Evolutionary conservation across 2,329 filamentous ascomycete species (phyloP).

Genomic region (Epichloe amarillans): DNA sequence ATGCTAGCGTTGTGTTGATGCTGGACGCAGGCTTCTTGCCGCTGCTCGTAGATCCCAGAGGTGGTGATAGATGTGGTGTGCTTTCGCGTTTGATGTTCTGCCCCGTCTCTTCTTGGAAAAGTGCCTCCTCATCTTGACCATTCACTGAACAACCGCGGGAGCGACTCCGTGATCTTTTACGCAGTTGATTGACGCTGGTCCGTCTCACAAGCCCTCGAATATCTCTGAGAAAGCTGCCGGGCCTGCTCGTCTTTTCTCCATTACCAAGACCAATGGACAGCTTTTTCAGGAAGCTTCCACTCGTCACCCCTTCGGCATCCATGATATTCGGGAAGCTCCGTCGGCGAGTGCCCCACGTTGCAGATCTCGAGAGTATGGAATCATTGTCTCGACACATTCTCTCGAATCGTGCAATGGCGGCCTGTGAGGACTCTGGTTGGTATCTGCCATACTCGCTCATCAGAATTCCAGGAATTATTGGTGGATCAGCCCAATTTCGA

Average conservation of each 20-base stretch:
- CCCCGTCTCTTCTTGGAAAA: slow-evolving; percentile 10
- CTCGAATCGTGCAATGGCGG: slow-evolving; percentile 39
- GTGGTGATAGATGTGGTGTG: slow-evolving; percentile 32
- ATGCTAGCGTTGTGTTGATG: slow-evolving; percentile 44
- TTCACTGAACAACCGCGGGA: slow-evolving; percentile 3
- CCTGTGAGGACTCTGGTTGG: slow-evolving; percentile 39
- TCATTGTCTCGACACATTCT: slow-evolving; percentile 39
- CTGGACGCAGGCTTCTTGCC: slow-evolving; percentile 38
- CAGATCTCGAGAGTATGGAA: slow-evolving; percentile 47
- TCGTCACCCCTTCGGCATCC: slow-evolving; percentile 38
- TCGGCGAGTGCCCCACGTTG: slow-evolving; percentile 57
- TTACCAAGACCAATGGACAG: slow-evolving; percentile 36
- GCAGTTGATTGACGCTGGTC: slow-evolving; percentile 29
- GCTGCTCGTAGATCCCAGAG: slow-evolving; percentile 38
- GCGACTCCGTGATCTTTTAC: slow-evolving; percentile 33
- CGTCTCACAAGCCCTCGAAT: slow-evolving; percentile 36
- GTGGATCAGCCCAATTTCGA: slow-evolving; percentile 36
- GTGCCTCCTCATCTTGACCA: slow-evolving; percentile 20
- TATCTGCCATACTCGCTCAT: slow-evolving; percentile 16
- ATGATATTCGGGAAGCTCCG: slow-evolving; percentile 46
- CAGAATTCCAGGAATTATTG: slow-evolving; percentile 32
- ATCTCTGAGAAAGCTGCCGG: slow-evolving; percentile 33
- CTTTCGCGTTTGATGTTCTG: slow-evolving; percentile 31
- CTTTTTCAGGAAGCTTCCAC: slow-evolving; percentile 51
- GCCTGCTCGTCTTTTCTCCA: slow-evolving; percentile 30